Conservation (phyloP, 768 basidiomycete genomes). For the Boletus vermiculosoides region DNA sequence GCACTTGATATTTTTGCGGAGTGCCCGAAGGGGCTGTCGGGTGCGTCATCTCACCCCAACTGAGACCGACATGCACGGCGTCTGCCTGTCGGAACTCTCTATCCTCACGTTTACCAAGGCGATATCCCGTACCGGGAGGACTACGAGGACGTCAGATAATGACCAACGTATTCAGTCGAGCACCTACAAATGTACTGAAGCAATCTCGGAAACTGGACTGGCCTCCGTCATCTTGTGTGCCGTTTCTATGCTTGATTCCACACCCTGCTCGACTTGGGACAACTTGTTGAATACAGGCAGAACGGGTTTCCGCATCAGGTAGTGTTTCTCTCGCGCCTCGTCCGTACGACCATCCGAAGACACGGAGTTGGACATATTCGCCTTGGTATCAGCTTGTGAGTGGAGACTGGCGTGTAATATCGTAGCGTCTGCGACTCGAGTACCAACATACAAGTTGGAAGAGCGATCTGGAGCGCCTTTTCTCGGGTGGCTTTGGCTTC, state of each 20-base stretch:
- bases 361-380: not conserved
- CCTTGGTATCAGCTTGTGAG: not conserved
- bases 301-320: not conserved
- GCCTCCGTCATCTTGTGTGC: not conserved
- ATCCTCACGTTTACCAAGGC: not conserved
- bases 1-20: slow-evolving; percentile 16
- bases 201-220: not conserved
- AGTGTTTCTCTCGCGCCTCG: not conserved
- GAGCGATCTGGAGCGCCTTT: not conserved
- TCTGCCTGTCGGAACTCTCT: not conserved
- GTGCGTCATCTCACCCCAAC: slow-evolving; percentile 5
- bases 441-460: not conserved
- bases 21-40: not conserved
- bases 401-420: not conserved
- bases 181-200: slow-evolving; percentile 7
- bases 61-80: not conserved
- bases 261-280: not conserved
- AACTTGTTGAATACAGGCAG: not conserved
- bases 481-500: not conserved
- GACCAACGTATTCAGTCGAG: not conserved
- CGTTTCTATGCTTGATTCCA: not conserved
- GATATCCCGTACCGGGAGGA: not conserved
- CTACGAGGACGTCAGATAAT: slow-evolving; percentile 8
- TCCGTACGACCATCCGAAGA: not conserved
- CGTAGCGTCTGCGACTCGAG: not conserved